phyloP scores from a whole-genome alignment of 805 yeast species.

The Kazachstania taianensis region DNA sequence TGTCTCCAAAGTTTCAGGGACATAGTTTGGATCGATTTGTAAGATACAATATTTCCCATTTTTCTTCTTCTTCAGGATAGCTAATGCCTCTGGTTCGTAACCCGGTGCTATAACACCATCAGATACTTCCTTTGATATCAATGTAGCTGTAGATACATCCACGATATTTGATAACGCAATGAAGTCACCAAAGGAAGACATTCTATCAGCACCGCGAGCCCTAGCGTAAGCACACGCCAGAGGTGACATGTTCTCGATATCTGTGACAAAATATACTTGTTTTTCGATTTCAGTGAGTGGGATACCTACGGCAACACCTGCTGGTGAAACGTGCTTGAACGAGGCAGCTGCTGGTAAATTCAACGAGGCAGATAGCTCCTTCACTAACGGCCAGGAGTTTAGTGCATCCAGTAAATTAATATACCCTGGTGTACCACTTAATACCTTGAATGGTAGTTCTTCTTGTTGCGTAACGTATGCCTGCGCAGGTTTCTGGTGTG shows the following conservation, averaged over 20 bases:
- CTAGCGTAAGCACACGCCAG: constrained; percentile 97
- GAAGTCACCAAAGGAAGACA: constrained; percentile 98
- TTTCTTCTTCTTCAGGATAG: constrained; percentile 81
- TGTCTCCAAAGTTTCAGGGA: constrained; percentile 71
- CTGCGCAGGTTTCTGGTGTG: constrained; percentile 99
- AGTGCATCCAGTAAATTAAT: constrained; percentile 93
- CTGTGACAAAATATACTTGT: constrained; percentile 89
- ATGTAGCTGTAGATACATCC: constrained; percentile 91
- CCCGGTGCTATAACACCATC: constrained; percentile 99
- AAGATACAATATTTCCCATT: constrained; percentile 94
- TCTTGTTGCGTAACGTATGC: constrained; percentile 81
- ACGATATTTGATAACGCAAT: constrained; percentile 95
- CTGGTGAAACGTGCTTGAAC: constrained; percentile 97
- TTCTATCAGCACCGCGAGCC: constrained; percentile 99
- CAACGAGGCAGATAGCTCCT: constrained; percentile 88
- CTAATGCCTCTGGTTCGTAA: constrained; percentile 84
- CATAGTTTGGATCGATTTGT: constrained; percentile 91
- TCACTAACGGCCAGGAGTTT: constrained; percentile 97
- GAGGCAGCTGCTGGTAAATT: constrained; percentile 98
- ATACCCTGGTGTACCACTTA: constrained; percentile 94
- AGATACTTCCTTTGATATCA: constrained; percentile 92
- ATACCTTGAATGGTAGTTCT: constrained; percentile 84
- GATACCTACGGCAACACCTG: constrained; percentile 96
- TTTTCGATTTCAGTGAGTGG: constrained; percentile 88
- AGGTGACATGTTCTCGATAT: constrained; percentile 90